Conservation (phyloP, 202 grass and related monocot genomes). For the Setaria italica region DNA sequence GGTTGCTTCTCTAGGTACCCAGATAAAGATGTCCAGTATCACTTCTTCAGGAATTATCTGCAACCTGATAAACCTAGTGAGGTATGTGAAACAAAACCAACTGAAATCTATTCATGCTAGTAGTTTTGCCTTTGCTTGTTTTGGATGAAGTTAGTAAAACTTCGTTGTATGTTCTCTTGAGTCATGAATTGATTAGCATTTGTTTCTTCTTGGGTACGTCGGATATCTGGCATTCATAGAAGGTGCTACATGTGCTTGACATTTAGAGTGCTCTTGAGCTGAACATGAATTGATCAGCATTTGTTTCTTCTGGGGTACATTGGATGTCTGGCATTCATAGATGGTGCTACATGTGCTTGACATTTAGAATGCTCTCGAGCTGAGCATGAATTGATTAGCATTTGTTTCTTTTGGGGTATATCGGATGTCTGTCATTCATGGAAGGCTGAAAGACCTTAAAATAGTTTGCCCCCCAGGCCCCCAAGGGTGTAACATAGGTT, state of each 20-base stretch:
- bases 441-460: neutral
- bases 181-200: slow-evolving; percentile 19
- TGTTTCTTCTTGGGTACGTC: slow-evolving; percentile 11
- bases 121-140: slow-evolving; percentile 8
- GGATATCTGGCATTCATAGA: slow-evolving; percentile 8
- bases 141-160: slow-evolving; percentile 9
- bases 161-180: neutral
- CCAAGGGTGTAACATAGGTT: neutral
- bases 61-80: slow-evolving; percentile 65
- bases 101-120: neutral
- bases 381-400: neutral
- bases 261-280: neutral
- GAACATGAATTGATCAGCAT: slow-evolving; percentile 17
- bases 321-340: slow-evolving; percentile 8
- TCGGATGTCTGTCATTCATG: slow-evolving; percentile 9
- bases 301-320: slow-evolving; percentile 4
- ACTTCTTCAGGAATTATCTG: slow-evolving; percentile 96
- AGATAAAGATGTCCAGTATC: slow-evolving; percentile 84
- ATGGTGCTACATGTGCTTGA: neutral
- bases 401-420: slow-evolving; percentile 6
- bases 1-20: slow-evolving; percentile 78
- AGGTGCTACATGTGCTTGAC: neutral
- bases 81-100: slow-evolving; percentile 56
- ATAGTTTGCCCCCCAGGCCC: neutral
- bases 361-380: neutral